Evolutionary conservation across 2,329 filamentous ascomycete genomes (phyloP).

Genomic region (Aspergillus niger): DNA sequence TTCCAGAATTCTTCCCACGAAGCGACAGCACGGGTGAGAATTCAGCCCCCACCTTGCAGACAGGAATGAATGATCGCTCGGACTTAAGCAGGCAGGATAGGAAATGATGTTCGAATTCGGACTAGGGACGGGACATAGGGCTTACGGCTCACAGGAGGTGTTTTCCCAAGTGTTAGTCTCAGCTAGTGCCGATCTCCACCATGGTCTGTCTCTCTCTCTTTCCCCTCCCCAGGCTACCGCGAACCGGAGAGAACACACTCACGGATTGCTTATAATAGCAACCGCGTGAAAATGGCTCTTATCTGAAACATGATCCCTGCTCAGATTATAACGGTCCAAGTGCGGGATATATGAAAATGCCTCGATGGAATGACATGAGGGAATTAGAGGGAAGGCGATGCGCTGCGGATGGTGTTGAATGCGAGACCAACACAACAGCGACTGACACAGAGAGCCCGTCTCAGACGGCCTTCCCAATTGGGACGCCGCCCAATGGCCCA

Average conservation of each 20-base stretch:
- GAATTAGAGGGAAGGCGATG: neutral
- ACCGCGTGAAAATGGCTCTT: neutral
- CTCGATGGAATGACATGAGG: neutral
- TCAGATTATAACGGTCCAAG: neutral
- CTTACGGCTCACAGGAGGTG: neutral
- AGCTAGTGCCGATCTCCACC: neutral
- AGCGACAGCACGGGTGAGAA: neutral
- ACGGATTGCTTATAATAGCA: neutral
- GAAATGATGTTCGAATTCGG: neutral
- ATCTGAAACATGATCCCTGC: neutral
- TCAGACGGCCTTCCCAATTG: neutral
- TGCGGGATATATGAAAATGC: neutral
- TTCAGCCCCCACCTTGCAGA: neutral
- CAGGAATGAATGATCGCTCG: neutral
- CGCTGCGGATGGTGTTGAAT: neutral
- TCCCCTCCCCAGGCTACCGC: neutral
- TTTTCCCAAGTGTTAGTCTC: neutral
- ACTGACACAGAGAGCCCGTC: neutral
- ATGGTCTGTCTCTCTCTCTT: neutral
- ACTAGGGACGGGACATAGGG: conserved; percentile 1
- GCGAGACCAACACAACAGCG: neutral
- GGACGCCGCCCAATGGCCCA: neutral
- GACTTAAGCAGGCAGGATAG: neutral
- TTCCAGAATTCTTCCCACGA: neutral
- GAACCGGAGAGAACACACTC: neutral